A percentile compares a stretch with the other conserved stretches of the same genome.
Conservation (phyloP, 2,329 filamentous ascomycete genomes). For the Arachnomyces sp. region DNA sequence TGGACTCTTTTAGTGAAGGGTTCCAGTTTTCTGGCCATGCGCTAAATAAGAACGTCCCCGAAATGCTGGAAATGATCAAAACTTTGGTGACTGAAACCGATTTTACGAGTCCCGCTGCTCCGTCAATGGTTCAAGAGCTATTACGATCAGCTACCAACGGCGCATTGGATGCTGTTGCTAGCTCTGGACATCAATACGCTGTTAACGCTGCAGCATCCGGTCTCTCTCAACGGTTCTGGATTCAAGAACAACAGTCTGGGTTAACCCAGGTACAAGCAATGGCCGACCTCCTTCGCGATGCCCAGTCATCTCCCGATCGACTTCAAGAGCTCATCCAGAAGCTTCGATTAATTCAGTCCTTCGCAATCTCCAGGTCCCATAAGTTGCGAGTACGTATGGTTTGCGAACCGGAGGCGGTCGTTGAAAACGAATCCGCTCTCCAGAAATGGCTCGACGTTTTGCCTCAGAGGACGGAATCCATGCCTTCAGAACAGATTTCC, state of each 20-base stretch:
- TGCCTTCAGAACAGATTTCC: conserved; percentile 5
- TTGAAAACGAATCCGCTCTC: conserved; percentile 63
- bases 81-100: conserved; percentile 79
- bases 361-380: conserved; percentile 62
- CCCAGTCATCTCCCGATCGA: conserved; percentile 60
- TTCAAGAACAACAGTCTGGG: conserved; percentile 81
- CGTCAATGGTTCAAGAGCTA: conserved; percentile 75
- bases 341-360: conserved; percentile 73
- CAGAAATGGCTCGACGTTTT: conserved; percentile 60
- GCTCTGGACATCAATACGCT: conserved; percentile 81
- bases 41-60: conserved; percentile 78
- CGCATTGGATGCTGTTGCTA: conserved; percentile 84
- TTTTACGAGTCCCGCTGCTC: conserved; percentile 75
- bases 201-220: conserved; percentile 75
- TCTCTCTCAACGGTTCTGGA: conserved; percentile 62
- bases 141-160: conserved; percentile 82
- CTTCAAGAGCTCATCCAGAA: conserved; percentile 71
- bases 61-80: conserved; percentile 80
- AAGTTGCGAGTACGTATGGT: conserved; percentile 75
- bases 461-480: conserved; percentile 30
- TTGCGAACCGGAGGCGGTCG: conserved; percentile 67
- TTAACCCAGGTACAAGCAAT: conserved; percentile 82
- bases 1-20: conserved; percentile 67
- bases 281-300: conserved; percentile 62
- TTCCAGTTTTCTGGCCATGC: conserved; percentile 79